Conservation (phyloP, 1,284 basidiomycete species). For the Microbotryomycetes sp. region DNA sequence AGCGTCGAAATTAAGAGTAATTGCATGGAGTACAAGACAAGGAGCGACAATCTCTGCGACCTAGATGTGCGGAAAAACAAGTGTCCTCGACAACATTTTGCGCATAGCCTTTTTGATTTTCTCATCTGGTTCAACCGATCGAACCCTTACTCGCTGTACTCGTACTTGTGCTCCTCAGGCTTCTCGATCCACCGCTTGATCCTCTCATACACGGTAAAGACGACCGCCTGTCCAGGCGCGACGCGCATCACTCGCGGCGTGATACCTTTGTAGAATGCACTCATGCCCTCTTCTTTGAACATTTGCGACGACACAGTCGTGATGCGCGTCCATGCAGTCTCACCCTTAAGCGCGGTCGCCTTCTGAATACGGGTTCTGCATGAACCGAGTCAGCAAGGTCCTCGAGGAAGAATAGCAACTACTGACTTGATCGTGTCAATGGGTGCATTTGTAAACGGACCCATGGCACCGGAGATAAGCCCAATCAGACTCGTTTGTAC, state of each 20-base stretch:
- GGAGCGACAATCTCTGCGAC: no score
- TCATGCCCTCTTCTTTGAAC: slow-evolving; percentile 72
- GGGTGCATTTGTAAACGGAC: slow-evolving; percentile 36
- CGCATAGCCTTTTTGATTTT: no score
- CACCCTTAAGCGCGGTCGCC: slow-evolving; percentile 65
- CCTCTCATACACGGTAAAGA: slow-evolving; percentile 84
- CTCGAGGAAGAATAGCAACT: no score
- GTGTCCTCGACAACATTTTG: no score
- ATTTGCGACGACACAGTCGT: slow-evolving; percentile 75
- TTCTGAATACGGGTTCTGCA: slow-evolving; percentile 55
- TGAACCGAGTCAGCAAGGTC: not conserved
- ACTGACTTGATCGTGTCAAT: slow-evolving; percentile 37
- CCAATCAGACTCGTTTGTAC: slow-evolving; percentile 94
- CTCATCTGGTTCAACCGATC: no score
- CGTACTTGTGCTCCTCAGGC: slow-evolving; percentile 12
- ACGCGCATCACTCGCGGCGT: slow-evolving; percentile 93
- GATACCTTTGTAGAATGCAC: slow-evolving; percentile 52
- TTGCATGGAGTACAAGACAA: no score
- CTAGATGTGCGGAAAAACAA: no score
- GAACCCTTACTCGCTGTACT: slow-evolving; percentile 12
- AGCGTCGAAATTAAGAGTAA: no score
- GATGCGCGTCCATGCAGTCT: slow-evolving; percentile 66
- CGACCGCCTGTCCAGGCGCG: slow-evolving; percentile 86
- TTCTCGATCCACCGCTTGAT: slow-evolving; percentile 64
- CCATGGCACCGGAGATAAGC: slow-evolving; percentile 86